Base-by-base conservation (phyloP, 2,329 filamentous ascomycete genomes). In the Septoria linicola region DNA sequence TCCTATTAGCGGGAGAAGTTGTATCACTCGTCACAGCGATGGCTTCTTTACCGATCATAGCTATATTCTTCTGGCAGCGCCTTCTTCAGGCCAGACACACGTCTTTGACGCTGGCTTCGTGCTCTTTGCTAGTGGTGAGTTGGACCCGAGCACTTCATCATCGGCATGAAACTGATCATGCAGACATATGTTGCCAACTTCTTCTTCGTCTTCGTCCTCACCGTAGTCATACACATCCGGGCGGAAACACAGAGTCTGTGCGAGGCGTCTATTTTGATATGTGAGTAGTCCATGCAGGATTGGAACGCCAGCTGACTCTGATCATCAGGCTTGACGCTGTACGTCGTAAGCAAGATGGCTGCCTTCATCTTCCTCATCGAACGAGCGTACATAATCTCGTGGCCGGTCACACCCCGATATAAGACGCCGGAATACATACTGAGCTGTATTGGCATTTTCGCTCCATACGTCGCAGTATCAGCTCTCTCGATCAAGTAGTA, bases 321-420 rank as follows among this genome's bases (percentile, higher is more conserved):
- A 37, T n/a, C 19, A 8, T 3, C 45, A 58, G 57, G 57, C 23
- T 40, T 60, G 8, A 58, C 53, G n/a, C 23, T 60, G 8, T 60
- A 54, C 30, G 45, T 58, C 16, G 31, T 58, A 17, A 51, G 47
- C 30, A 58, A 60, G 35, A 30, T 46, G 6, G 43, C 50, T 4
- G 49, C 43, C 5, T 53, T 60, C 34, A 27, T 56, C 2, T 60
- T 58, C 45, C 46, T 60, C 20, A 60, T 60, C 43, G 55, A 58
- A 41, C 34, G 58, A 14, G 50, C 51, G n/a, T 60, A 60, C 47
- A 60, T 60, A 14, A 58, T 58, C 17, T 58, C 58, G 8, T 60
- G 55, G 53, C 58, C 58, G 2, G 46, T 53, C 25, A 49, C 36
- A 3, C 53, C 58, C 16, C 35, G 58, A 37, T 32, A 49, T 19